Evolutionary conservation across 768 basidiomycete genomes (phyloP).

Genomic region (Rhodotorula kratochvilovae): DNA sequence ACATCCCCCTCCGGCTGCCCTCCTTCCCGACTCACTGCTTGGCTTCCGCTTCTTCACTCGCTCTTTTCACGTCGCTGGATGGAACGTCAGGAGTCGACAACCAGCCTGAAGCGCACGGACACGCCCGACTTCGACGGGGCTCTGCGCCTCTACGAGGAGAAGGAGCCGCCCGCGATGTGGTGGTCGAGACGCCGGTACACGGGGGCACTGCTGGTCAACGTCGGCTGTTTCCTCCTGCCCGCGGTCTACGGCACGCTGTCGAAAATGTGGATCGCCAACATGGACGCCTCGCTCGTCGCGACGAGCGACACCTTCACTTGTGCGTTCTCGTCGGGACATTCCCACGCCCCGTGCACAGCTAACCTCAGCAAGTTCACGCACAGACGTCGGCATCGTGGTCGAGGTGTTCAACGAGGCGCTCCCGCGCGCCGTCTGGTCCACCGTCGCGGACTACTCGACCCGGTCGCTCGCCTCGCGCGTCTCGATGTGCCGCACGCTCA

Average conservation of each 20-base stretch:
- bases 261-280: constrained; percentile 41
- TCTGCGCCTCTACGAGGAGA: no score
- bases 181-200: constrained; percentile 2
- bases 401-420: constrained; percentile 41
- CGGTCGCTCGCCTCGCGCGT: constrained; percentile 7
- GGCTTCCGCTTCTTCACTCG: no score
- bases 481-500: constrained; percentile 32
- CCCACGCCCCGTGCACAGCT: no score
- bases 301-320: no score
- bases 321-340: no score
- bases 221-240: constrained; percentile 35
- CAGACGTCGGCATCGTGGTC: constrained; percentile 34
- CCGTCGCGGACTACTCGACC: constrained; percentile 31
- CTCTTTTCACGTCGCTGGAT: no score
- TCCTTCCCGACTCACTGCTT: no score
- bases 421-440: constrained; percentile 35
- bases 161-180: no score
- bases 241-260: constrained; percentile 40
- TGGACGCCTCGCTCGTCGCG: constrained; percentile 3
- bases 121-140: no score
- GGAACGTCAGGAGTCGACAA: no score
- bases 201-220: constrained; percentile 39
- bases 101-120: no score
- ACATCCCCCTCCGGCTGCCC: no score
- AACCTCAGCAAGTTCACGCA: not conserved